phyloP scores from a whole-genome alignment of 148 eudicot species.

The Arbutus unedo region DNA sequence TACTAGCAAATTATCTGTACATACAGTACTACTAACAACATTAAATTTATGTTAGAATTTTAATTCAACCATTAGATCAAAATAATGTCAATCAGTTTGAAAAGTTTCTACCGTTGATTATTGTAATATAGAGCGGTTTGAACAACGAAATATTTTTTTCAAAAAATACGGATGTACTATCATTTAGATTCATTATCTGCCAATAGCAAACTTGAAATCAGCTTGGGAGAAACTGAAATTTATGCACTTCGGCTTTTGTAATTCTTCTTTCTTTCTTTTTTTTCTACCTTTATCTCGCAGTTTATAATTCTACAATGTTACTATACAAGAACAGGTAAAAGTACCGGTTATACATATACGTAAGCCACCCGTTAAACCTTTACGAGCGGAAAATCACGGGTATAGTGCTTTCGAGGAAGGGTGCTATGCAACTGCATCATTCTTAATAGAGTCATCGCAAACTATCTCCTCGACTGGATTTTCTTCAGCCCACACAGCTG shows the following conservation, averaged over 20 bases:
- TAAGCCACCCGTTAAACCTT: not conserved
- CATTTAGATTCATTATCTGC: not conserved
- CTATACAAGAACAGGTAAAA: not conserved
- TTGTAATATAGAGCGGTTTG: too few species aligned
- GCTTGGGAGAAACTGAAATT: not conserved
- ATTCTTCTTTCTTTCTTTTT: not conserved
- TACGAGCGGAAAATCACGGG: not conserved
- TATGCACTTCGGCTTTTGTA: not conserved
- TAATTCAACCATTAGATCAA: too few species aligned
- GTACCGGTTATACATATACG: not conserved
- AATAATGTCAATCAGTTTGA: too few species aligned
- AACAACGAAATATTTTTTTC: too few species aligned
- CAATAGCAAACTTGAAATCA: not conserved
- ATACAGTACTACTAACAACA: too few species aligned
- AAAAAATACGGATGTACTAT: too few species aligned
- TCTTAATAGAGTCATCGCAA: conserved; percentile 33
- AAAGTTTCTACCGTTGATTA: too few species aligned
- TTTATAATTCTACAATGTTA: not conserved
- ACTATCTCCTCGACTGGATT: conserved; percentile 67
- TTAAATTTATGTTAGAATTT: too few species aligned
- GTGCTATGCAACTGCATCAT: conserved; percentile 20
- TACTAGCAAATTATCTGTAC: too few species aligned
- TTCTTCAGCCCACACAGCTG: conserved; percentile 75
- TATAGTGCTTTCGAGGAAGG: not conserved
- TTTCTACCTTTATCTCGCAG: not conserved